phyloP scores from a whole-genome alignment of 2,329 filamentous ascomycete species.

The Fusarium concolor region DNA sequence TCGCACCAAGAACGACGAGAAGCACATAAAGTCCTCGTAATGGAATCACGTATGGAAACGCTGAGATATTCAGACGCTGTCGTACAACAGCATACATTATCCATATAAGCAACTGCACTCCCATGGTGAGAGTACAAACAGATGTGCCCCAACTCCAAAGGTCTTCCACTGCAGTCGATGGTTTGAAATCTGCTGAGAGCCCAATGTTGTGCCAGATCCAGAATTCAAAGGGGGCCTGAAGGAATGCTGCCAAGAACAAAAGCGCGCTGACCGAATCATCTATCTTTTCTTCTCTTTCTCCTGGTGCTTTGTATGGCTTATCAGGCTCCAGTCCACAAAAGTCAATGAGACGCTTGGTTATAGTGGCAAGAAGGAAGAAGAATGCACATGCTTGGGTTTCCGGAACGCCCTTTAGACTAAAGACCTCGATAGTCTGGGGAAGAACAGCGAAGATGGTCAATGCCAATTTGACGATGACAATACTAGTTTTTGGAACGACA shows the following conservation, averaged over 20 bases:
- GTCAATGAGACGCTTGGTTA: slow-evolving; percentile 5
- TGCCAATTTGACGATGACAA: not conserved
- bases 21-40: not conserved
- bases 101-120: not conserved
- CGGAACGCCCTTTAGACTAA: slow-evolving; percentile 8
- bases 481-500: not conserved
- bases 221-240: not conserved
- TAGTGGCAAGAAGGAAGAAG: not conserved
- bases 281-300: not conserved
- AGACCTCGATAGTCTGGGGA: not conserved
- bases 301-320: fast-evolving
- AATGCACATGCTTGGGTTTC: slow-evolving; percentile 3
- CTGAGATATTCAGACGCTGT: not conserved
- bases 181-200: fast-evolving
- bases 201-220: slow-evolving; percentile 23
- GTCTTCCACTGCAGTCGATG: fast-evolving
- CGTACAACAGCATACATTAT: not conserved
- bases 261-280: fast-evolving
- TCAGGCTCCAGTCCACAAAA: slow-evolving; percentile 2
- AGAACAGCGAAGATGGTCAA: not conserved
- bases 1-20: fast-evolving
- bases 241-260: fast-evolving
- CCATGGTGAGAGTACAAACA: fast-evolving
- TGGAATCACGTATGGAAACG: not conserved
- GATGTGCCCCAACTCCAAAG: not conserved